phyloP scores from a whole-genome alignment of 2,329 filamentous ascomycete species.

The Fusarium phyllophilum region DNA sequence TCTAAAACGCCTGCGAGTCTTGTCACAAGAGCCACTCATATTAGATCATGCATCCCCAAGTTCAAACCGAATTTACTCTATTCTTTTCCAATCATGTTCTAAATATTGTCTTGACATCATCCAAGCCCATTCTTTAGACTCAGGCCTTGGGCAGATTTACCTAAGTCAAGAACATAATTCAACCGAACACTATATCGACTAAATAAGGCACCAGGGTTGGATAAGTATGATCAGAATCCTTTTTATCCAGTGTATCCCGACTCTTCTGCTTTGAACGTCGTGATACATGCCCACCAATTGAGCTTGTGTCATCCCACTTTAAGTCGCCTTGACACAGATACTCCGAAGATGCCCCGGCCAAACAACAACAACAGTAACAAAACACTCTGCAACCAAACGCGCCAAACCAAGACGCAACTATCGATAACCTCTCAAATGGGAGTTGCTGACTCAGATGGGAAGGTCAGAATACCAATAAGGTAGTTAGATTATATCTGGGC shows the following conservation, averaged over 20 bases:
- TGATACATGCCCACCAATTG: constrained; percentile 12
- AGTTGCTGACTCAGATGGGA: background rate
- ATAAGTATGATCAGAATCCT: background rate
- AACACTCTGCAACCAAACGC: background rate
- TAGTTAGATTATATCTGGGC: background rate
- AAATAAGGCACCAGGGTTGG: too few species aligned
- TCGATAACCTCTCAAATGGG: background rate
- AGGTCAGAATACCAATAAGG: background rate
- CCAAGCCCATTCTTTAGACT: background rate
- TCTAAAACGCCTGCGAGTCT: background rate
- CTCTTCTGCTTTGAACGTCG: background rate
- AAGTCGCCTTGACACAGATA: background rate
- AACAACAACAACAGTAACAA: constrained; percentile 2
- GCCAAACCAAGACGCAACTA: background rate
- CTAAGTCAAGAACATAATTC: background rate
- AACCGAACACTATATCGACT: background rate
- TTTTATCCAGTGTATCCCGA: background rate
- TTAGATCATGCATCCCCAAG: too few species aligned
- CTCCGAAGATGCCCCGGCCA: constrained; percentile 29
- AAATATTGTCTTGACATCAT: background rate
- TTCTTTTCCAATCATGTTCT: background rate
- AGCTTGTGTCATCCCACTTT: constrained; percentile 22
- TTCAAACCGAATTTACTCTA: background rate
- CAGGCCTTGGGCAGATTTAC: too few species aligned
- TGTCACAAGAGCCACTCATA: background rate